phyloP scores from a whole-genome alignment of 495 filamentous ascomycete species.

The Podospora sp. region DNA sequence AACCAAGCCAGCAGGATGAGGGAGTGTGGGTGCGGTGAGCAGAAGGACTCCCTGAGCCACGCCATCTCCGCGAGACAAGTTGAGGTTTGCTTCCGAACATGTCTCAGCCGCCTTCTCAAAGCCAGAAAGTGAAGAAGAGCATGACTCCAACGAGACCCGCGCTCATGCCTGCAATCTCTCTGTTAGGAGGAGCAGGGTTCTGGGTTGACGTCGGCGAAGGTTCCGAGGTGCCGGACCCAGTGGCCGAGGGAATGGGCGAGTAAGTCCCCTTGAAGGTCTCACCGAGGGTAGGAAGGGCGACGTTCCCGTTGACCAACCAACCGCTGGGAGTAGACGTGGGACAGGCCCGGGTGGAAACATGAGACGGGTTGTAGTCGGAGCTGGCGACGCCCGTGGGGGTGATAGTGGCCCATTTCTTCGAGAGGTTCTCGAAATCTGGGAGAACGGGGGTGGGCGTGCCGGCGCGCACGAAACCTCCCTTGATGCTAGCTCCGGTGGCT shows the following conservation, averaged over 20 bases:
- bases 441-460: constrained; percentile 74
- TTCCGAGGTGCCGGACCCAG: constrained; percentile 16
- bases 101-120: constrained; percentile 31
- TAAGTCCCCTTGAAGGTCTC: constrained; percentile 46
- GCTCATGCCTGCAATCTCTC: constrained; percentile 57
- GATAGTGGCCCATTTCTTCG: constrained; percentile 73
- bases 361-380: constrained; percentile 61
- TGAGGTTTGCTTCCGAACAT: neutral
- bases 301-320: constrained; percentile 73
- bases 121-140: constrained; percentile 57
- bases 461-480: constrained; percentile 66
- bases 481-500: constrained; percentile 52
- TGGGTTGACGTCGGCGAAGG: constrained; percentile 31
- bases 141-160: constrained; percentile 54
- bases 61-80: neutral
- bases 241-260: constrained; percentile 32
- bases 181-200: constrained; percentile 47
- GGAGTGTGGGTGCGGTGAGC: neutral
- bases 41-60: neutral
- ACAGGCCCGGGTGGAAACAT: constrained; percentile 66
- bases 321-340: constrained; percentile 67
- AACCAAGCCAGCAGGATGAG: neutral
- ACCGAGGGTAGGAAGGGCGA: constrained; percentile 69
- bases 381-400: constrained; percentile 66
- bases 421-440: constrained; percentile 79